Evolutionary conservation across 176 grass and related monocot species (phyloP), one percentile per base, ranked within the genome.

Genomic region (Areca catechu): DNA sequence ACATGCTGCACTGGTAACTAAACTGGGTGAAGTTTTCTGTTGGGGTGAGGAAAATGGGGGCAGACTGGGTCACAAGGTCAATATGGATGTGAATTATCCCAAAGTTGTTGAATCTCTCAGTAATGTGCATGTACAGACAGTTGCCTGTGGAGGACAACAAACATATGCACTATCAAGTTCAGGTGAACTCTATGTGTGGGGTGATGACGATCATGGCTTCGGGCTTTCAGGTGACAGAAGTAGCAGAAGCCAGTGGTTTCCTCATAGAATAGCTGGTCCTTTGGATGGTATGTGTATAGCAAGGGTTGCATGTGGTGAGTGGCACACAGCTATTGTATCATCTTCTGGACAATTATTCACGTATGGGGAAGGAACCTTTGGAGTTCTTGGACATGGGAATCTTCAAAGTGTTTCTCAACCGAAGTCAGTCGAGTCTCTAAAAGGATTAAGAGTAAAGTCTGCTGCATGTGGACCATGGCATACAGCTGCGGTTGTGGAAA

Each of bases 401-500:
- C 70, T 69, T 3, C 75, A 80, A 62, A 78, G 80, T 80, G 49
- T 85, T 80, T 49, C 72, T 69, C 81, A 37, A 53, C 92, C 86
- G 24, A 91, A 85, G 77, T 77, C 82, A 74, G 86, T 96, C 16
- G 80, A 88, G 53, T 87, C 69, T 51, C 81, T 97, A 16, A 97
- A 90, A 77, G 92, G 86, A 18, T 62, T 77, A 54, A 70, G 54
- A 72, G 83, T 91, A 51, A 91, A 80, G 70, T 97, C 77, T 3
- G 80, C 80, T 28, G 86, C 92, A 34, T 97, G 92, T 43, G 86
- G 92, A 54, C 92, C 92, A 58, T 97, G 86, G 86, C 92, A 91
- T 66, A 88, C 83, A 14, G 92, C 92, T 71, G 86, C 86, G 22
- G 60, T 97, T 57, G 92, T 91, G 58, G 92, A 97, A 65, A 66